Percentiles rank a stretch among this genome's conserved stretches.
phyloP scores from a whole-genome alignment of 1,139 yeast species.

The Candida labiduridarum region DNA sequence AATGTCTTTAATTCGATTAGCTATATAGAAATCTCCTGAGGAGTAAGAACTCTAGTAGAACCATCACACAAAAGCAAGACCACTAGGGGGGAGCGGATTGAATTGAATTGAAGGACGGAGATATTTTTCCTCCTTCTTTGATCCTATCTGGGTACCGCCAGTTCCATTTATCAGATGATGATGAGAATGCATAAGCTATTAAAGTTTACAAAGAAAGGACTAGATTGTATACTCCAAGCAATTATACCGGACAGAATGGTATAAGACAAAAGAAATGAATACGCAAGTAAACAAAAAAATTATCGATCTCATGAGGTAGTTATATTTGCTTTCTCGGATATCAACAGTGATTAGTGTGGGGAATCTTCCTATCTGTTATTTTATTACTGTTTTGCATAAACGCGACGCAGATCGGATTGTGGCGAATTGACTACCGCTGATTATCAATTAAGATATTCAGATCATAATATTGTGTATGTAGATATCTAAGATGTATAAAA shows the following conservation, averaged over 20 bases:
- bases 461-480: not conserved
- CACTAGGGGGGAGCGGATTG: not conserved
- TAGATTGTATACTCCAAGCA: no score
- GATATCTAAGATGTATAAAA: no score
- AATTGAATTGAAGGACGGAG: no score
- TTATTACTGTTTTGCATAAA: no score
- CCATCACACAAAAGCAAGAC: not conserved
- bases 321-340: not conserved
- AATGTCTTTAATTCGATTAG: no score
- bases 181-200: not conserved
- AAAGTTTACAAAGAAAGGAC: not conserved
- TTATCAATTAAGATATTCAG: no score
- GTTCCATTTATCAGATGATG: not conserved
- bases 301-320: not conserved
- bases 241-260: not conserved
- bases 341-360: not conserved
- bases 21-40: no score
- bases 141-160: not conserved
- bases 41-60: no score
- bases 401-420: no score
- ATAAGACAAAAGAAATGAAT: not conserved
- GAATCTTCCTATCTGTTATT: not conserved
- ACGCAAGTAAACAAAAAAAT: not conserved
- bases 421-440: no score
- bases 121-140: no score